These are phyloP conservation scores for Imleria badia DNA, from an alignment of 768 basidiomycete species.

Conservation along the genomic window DNA sequence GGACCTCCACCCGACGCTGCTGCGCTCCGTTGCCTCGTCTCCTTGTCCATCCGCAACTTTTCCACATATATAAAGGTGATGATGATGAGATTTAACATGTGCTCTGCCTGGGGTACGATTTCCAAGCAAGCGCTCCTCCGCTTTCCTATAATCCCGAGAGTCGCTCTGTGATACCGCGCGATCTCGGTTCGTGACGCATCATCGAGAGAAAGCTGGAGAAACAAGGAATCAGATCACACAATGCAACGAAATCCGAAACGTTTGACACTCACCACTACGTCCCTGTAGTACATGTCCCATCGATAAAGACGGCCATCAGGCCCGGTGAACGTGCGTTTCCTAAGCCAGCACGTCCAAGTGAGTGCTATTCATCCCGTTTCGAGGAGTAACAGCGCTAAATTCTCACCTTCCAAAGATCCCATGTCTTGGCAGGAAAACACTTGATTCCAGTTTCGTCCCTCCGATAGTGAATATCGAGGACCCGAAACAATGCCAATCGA, in stretches of 20 bases:
- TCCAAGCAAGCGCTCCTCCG: conserved; percentile 22
- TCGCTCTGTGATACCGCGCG: conserved; percentile 23
- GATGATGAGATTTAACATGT: conserved; percentile 27
- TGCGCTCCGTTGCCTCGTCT: conserved; percentile 2
- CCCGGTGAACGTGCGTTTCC: conserved; percentile 31
- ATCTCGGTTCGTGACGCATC: conserved; percentile 16
- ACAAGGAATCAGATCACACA: not conserved
- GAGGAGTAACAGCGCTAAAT: not conserved
- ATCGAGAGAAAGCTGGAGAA: conserved; percentile 18
- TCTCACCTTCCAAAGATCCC: conserved; percentile 21
- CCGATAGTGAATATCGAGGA: conserved; percentile 32
- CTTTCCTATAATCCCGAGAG: conserved; percentile 26
- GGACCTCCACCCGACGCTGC: conserved; percentile 17
- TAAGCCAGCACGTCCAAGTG: not conserved
- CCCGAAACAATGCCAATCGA: conserved; percentile 32
- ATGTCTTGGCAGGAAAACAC: conserved; percentile 20
- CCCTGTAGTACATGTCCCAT: conserved; percentile 25
- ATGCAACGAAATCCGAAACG: not conserved
- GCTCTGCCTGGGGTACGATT: conserved; percentile 19
- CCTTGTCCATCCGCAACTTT: conserved; percentile 29
- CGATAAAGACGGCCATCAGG: conserved; percentile 33
- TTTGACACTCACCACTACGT: conserved; percentile 12
- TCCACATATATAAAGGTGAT: conserved; percentile 33
- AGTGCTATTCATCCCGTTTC: not conserved
- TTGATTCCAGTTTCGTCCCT: conserved; percentile 25